Evolutionary conservation across 352 stramenopile species (phyloP), one percentile per base, ranked within the genome.

Genomic region (Halophytophthora polymorphica): DNA sequence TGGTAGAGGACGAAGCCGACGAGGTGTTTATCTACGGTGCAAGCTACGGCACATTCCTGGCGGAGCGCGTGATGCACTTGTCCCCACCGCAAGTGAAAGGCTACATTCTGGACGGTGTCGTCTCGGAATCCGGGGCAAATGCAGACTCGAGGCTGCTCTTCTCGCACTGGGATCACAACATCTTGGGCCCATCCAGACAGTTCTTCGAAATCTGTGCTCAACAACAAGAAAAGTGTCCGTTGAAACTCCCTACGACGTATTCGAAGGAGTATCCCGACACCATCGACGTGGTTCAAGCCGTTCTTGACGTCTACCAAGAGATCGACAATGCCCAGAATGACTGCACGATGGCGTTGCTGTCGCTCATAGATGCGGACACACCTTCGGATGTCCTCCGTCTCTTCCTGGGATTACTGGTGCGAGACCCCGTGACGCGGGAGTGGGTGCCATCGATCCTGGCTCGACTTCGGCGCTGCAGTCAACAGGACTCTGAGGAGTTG

Each of bases 21-120:
- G 43, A 76, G 21, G 58, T 63, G 15, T 82, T 64, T 42, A 50
- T 86, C 4, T 83, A 86, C 22, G 76, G 73, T 15, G 61, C 70
- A 21, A 83, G 75, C 61, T 86, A 86, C 56, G 74, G 74, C 19
- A 72, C 74, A 23, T 79, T 64, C 37, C 50, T 84, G n/a, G 64
- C 73, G 6, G 70, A 84, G 38, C 64, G 75, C 0, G 45, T 77
- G 3, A 80, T 87, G 44, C 75, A 84, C 42, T 44, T 87, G 7
- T 57, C 63, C 14, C 63, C 67, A 2, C 13, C 44, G 12, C 48
- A 59, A 28, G 53, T 87, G 19, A 62, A 61, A 7, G 72, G 75
- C 1, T 87, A 77, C 44, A 64, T 83, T 33, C 53, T 87, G n/a
- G 65, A 84, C 54, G 71, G 68, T 2, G 56, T 78, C 22, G 55